Conservation (phyloP, 306 rosid species). For the Cicer arietinum region DNA sequence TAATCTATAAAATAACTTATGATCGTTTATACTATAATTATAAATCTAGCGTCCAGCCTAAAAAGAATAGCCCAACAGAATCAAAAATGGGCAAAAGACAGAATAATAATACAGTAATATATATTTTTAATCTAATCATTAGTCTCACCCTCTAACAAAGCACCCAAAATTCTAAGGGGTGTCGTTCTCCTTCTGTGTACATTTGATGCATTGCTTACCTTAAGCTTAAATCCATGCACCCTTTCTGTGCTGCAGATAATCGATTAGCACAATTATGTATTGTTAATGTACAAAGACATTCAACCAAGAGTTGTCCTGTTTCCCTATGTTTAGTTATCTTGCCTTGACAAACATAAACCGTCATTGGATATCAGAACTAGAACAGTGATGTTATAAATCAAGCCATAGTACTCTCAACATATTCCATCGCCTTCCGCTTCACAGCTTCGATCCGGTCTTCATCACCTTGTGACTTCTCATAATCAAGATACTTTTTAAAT, state of each 20-base stretch:
- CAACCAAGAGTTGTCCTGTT: slow-evolving; percentile 3
- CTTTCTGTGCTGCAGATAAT: slow-evolving; percentile 13
- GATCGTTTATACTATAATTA: not conserved
- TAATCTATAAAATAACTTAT: not conserved
- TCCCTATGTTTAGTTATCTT: not conserved
- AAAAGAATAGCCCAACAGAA: slow-evolving; percentile 2
- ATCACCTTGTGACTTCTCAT: slow-evolving; percentile 80
- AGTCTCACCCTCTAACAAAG: not conserved
- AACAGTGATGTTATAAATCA: slow-evolving; percentile 41
- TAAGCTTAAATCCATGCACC: slow-evolving; percentile 29
- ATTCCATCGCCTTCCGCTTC: slow-evolving; percentile 82
- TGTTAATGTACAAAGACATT: not conserved
- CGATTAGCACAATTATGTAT: not conserved
- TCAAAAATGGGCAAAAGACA: slow-evolving; percentile 23
- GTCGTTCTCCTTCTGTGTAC: not conserved
- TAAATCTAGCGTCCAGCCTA: not conserved
- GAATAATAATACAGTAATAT: not conserved
- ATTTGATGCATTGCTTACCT: slow-evolving; percentile 29
- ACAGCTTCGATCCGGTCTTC: slow-evolving; percentile 77
- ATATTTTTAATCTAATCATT: slow-evolving; percentile 5
- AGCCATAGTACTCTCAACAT: slow-evolving; percentile 67
- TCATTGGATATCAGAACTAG: not conserved
- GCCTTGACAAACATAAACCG: not conserved
- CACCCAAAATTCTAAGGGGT: not conserved
- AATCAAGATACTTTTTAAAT: slow-evolving; percentile 80